phyloP scores from a whole-genome alignment of 1,284 basidiomycete genomes.

The Trichosporon sp. region DNA sequence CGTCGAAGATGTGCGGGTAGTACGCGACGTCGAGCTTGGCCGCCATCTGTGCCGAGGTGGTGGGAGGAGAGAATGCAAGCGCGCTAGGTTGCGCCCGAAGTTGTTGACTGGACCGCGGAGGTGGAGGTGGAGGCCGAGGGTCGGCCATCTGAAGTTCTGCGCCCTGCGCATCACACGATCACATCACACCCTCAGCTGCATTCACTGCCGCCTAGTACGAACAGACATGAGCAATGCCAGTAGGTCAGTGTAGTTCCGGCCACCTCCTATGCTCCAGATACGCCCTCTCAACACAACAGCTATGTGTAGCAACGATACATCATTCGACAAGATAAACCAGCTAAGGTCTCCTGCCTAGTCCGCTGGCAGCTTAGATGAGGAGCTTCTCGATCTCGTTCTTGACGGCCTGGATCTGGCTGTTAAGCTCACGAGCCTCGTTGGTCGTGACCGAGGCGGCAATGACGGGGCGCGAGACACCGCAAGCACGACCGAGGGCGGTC shows the following conservation, averaged over 20 bases:
- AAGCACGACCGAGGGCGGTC: conserved; percentile 77
- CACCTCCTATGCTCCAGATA: no score
- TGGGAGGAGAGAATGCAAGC: neutral
- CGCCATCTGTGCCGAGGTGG: neutral
- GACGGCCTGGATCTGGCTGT: conserved; percentile 82
- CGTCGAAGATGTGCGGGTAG: neutral
- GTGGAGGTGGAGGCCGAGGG: neutral
- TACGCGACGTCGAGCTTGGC: neutral
- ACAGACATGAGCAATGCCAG: no score
- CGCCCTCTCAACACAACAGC: no score
- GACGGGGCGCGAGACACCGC: conserved; percentile 91
- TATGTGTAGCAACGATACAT: neutral
- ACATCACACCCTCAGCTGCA: no score
- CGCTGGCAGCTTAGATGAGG: conserved; percentile 52
- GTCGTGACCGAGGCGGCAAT: conserved; percentile 94
- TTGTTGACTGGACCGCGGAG: neutral
- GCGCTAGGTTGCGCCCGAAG: neutral
- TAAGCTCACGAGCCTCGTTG: conserved; percentile 88
- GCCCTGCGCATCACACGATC: no score
- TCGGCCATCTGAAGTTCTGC: neutral
- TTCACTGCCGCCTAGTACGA: no score
- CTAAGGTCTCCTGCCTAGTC: neutral
- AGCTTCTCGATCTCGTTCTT: conserved; percentile 84
- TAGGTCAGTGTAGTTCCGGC: no score
- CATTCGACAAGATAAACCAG: neutral